Conservation (phyloP, 441 rosid species). For the Gossypium schwendimanii region DNA sequence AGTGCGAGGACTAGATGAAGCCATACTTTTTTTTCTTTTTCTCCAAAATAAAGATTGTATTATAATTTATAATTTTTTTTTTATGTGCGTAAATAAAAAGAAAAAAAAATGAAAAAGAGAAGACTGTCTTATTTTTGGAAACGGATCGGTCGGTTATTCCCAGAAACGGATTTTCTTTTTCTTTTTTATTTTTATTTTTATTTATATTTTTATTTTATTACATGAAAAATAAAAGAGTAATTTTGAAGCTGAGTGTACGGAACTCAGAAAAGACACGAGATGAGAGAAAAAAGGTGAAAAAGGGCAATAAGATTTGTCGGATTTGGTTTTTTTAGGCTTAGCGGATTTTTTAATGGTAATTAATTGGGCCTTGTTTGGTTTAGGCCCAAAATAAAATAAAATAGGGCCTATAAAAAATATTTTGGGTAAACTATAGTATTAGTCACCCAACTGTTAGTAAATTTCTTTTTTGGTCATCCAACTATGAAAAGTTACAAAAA, state of each 20-base stretch:
- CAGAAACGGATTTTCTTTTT: neutral
- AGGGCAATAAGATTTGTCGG: neutral
- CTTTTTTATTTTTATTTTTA: too few relatives aligned
- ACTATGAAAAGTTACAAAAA: too few relatives aligned
- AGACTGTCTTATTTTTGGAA: neutral
- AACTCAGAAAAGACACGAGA: neutral
- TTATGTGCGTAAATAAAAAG: neutral
- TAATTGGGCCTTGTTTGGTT: neutral
- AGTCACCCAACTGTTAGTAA: too few relatives aligned
- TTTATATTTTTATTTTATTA: too few relatives aligned
- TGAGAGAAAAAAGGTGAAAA: too few relatives aligned
- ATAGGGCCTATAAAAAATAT: neutral
- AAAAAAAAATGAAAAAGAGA: too few relatives aligned
- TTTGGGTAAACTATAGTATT: too few relatives aligned
- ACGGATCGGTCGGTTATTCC: neutral
- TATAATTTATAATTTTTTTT: neutral
- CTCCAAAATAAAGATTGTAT: neutral
- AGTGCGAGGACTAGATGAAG: slow-evolving; percentile 63
- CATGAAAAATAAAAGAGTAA: neutral
- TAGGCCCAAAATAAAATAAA: neutral
- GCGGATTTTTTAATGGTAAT: neutral
- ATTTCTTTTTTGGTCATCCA: too few relatives aligned
- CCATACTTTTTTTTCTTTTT: neutral
- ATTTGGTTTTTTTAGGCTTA: neutral
- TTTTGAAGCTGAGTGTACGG: neutral